Evolutionary conservation across 2,329 filamentous ascomycete genomes (phyloP).

Genomic region (Penicillium rolfsii): DNA sequence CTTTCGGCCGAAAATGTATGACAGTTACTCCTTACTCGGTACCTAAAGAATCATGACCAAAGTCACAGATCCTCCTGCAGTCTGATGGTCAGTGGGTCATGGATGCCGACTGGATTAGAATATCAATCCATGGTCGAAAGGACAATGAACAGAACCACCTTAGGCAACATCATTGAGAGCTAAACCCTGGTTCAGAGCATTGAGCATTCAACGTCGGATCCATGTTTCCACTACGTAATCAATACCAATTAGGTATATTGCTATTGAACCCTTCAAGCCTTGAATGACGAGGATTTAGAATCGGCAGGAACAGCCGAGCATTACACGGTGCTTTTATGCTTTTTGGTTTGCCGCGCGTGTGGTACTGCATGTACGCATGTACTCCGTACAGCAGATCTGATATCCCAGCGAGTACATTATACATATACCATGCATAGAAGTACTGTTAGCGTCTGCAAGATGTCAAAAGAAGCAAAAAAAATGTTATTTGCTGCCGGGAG

Average conservation of each 20-base stretch:
- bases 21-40: not conserved
- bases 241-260: not conserved
- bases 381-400: not conserved
- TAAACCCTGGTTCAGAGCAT: not conserved
- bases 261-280: not conserved
- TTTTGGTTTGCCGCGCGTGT: not conserved
- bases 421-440: not conserved
- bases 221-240: not conserved
- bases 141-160: not conserved
- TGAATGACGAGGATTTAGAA: not conserved
- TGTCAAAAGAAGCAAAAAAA: not conserved
- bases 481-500: not conserved
- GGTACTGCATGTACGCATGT: not conserved
- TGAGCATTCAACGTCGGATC: not conserved
- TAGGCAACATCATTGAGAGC: not conserved
- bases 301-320: not conserved
- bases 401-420: not conserved
- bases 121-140: not conserved
- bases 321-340: not conserved
- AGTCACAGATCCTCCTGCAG: too few species aligned
- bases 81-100: not conserved
- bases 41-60: not conserved
- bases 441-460: not conserved
- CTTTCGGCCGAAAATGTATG: slow-evolving; percentile 4
- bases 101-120: not conserved